These are phyloP conservation scores for Macrotyloma uniflorum DNA, from an alignment of 306 rosid genomes.

Conservation along the genomic window DNA sequence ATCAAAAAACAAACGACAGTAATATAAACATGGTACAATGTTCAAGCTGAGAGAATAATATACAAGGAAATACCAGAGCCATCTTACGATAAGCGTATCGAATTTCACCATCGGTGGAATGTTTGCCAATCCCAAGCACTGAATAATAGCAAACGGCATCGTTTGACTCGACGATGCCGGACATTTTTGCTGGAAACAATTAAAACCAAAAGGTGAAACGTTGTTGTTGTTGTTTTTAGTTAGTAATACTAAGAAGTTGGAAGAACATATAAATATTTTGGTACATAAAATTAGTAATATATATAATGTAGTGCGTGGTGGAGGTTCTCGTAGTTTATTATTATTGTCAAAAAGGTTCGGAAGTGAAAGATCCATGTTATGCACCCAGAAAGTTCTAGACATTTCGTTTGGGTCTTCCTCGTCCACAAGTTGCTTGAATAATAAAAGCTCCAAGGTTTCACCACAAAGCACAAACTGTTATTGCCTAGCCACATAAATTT, in stretches of 20 bases:
- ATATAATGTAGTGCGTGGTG: background rate
- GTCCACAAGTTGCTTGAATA: background rate
- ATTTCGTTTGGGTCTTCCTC: constrained; percentile 2
- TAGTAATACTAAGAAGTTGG: background rate
- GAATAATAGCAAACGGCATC: constrained; percentile 38
- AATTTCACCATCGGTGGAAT: constrained; percentile 35
- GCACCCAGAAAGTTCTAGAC: constrained; percentile 42
- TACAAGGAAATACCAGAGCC: constrained; percentile 34
- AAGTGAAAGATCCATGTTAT: background rate
- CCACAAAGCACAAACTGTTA: background rate
- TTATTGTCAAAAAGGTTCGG: background rate
- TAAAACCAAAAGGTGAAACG: background rate
- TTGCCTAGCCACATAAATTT: constrained; percentile 26
- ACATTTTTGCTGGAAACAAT: background rate
- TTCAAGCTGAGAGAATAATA: background rate
- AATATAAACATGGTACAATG: background rate
- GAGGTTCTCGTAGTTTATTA: background rate
- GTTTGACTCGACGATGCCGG: constrained; percentile 2
- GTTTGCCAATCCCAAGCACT: constrained; percentile 33
- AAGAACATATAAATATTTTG: too few relatives aligned
- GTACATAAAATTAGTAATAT: background rate
- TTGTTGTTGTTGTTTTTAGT: background rate
- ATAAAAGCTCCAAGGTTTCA: background rate
- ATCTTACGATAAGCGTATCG: constrained; percentile 43
- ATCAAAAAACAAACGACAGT: background rate